These are phyloP conservation scores for Daldinia sp. DNA, from an alignment of 2,329 filamentous ascomycete genomes.

Conservation along the genomic window DNA sequence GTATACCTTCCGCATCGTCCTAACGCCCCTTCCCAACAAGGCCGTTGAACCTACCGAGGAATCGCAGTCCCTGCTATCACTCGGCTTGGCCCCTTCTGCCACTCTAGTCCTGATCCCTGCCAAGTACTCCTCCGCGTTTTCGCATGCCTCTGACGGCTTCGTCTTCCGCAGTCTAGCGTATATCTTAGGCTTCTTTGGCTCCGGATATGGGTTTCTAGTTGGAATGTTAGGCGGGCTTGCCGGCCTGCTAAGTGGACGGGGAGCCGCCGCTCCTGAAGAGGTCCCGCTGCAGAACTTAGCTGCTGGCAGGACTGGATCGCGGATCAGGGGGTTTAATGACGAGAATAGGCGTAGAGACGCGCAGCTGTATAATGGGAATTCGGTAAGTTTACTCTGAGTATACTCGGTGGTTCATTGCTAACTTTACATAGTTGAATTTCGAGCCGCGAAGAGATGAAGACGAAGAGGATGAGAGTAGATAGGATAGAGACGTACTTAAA, in stretches of 20 bases:
- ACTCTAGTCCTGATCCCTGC: constrained; percentile 84
- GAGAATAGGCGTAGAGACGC: constrained; percentile 64
- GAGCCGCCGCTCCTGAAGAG: constrained; percentile 3
- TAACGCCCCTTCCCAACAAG: constrained; percentile 79
- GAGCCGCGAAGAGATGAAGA: constrained; percentile 70
- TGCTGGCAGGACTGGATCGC: constrained; percentile 42
- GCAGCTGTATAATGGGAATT: constrained; percentile 92
- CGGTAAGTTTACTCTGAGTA: constrained; percentile 60
- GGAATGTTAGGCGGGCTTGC: constrained; percentile 43
- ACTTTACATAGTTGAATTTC: constrained; percentile 67
- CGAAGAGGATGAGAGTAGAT: constrained; percentile 46
- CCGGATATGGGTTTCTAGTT: constrained; percentile 32
- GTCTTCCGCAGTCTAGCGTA: constrained; percentile 40
- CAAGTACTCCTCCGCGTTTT: constrained; percentile 54
- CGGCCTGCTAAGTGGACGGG: constrained; percentile 35
- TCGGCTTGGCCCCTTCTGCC: constrained; percentile 79
- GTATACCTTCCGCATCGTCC: constrained; percentile 85
- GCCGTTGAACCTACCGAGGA: constrained; percentile 81
- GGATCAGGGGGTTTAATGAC: constrained; percentile 61
- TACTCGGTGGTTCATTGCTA: constrained; percentile 37
- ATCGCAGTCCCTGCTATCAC: constrained; percentile 68
- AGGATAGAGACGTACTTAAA: not conserved
- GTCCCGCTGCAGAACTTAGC: constrained; percentile 46
- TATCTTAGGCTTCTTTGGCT: constrained; percentile 35
- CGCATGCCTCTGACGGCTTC: constrained; percentile 39